These are phyloP conservation scores for Trametes cinnabarina DNA, from an alignment of 768 basidiomycete species.

Conservation along the genomic window DNA sequence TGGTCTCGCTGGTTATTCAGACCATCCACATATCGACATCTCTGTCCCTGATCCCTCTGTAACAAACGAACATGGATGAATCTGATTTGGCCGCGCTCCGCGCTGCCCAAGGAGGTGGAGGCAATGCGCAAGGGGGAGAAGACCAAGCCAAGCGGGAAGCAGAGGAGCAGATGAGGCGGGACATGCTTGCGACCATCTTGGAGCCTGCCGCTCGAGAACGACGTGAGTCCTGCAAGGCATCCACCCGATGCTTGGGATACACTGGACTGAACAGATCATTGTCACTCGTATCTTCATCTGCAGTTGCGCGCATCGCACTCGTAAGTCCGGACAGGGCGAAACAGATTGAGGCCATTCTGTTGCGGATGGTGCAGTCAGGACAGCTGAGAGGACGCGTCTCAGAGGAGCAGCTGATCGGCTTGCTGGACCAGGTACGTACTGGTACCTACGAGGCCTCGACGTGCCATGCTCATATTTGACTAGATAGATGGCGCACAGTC, in stretches of 20 bases:
- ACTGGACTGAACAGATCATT: neutral
- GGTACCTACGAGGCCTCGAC: neutral
- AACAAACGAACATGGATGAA: slow-evolving; percentile 29
- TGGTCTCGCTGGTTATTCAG: neutral
- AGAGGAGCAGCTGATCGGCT: slow-evolving; percentile 78
- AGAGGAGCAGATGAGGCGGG: slow-evolving; percentile 75
- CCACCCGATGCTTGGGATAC: neutral
- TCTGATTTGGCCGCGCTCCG: slow-evolving; percentile 44
- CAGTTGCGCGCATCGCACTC: slow-evolving; percentile 84
- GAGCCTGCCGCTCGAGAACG: slow-evolving; percentile 79
- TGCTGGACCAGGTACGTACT: slow-evolving; percentile 74
- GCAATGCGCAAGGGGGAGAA: slow-evolving; percentile 43
- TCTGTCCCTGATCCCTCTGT: neutral
- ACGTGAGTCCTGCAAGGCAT: slow-evolving; percentile 40
- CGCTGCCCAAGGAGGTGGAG: slow-evolving; percentile 32
- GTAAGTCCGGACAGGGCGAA: slow-evolving; percentile 80
- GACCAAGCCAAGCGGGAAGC: slow-evolving; percentile 51
- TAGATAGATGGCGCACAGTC: slow-evolving; percentile 46
- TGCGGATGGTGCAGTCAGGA: slow-evolving; percentile 82
- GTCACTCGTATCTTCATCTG: neutral
- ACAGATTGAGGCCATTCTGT: slow-evolving; percentile 74
- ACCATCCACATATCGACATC: neutral
- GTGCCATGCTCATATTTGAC: neutral
- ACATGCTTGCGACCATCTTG: slow-evolving; percentile 75
- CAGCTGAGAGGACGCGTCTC: slow-evolving; percentile 74